phyloP scores from a whole-genome alignment of 352 stramenopile species.

The Elongisporangium undulatum region DNA sequence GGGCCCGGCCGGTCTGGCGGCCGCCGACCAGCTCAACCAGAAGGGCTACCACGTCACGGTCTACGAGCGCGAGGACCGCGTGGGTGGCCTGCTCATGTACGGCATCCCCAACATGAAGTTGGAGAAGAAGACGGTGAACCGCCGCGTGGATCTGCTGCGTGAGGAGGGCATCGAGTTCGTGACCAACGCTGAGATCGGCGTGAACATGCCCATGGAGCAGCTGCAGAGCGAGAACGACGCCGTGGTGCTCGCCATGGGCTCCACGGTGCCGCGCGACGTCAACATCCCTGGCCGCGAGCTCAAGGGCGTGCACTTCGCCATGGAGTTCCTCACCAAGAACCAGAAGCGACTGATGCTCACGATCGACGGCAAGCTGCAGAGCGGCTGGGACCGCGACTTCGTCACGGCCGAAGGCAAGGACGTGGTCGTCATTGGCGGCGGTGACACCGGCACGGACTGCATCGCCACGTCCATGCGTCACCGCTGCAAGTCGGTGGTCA shows the following conservation, averaged over 20 bases:
- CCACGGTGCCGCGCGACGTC: constrained; percentile 94
- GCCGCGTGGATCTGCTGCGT: constrained; percentile 91
- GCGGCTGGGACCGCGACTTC: constrained; percentile 92
- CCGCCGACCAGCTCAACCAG: constrained; percentile 97
- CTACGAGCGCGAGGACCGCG: constrained; percentile 95
- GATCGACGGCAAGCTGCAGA: constrained; percentile 94
- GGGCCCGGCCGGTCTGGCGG: constrained; percentile 89
- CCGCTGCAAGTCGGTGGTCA: constrained; percentile 95
- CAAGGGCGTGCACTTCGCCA: constrained; percentile 96
- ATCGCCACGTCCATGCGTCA: constrained; percentile 98
- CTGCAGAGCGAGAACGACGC: constrained; percentile 85
- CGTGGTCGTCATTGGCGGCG: constrained; percentile 97
- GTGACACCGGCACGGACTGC: constrained; percentile 97
- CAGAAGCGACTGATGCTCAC: constrained; percentile 96
- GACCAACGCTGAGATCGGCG: constrained; percentile 92
- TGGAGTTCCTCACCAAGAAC: constrained; percentile 98
- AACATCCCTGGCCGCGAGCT: constrained; percentile 85
- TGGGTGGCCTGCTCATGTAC: constrained; percentile 97
- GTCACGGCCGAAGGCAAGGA: constrained; percentile 97
- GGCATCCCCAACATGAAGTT: constrained; percentile 99
- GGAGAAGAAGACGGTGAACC: constrained; percentile 96
- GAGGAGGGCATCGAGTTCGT: constrained; percentile 98
- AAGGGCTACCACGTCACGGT: constrained; percentile 97
- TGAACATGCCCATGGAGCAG: constrained; percentile 77
- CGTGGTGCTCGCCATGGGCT: constrained; percentile 92